Percentiles rank a stretch among this genome's conserved stretches.
Evolutionary conservation across 2,329 filamentous ascomycete genomes (phyloP).

Genomic region (Neobulgaria alba): DNA sequence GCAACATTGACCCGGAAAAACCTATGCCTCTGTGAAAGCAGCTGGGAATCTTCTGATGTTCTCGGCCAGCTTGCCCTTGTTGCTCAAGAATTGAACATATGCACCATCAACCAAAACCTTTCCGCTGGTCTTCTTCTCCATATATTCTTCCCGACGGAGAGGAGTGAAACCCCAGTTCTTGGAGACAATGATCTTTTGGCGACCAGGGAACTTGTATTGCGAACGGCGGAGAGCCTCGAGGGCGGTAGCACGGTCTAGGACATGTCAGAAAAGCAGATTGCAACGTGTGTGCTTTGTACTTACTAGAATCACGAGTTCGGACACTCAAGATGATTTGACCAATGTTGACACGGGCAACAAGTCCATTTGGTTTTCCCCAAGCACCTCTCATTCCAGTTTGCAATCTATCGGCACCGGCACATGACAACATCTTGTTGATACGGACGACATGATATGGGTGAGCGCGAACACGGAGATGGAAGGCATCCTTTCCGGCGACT

Average conservation of each 20-base stretch:
- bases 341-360: slow-evolving; percentile 99
- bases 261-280: slow-evolving; percentile 21
- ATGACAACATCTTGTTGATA: slow-evolving; percentile 99
- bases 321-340: slow-evolving; percentile 97
- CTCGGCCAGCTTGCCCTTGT: slow-evolving; percentile 74
- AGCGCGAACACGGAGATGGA: slow-evolving; percentile 72
- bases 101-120: slow-evolving; percentile 95
- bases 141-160: slow-evolving; percentile 94
- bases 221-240: slow-evolving; percentile 98
- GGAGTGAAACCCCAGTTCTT: slow-evolving; percentile 99
- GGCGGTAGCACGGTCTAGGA: slow-evolving; percentile 72
- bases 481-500: slow-evolving; percentile 62
- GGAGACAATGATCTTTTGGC: slow-evolving; percentile 99
- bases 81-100: slow-evolving; percentile 98
- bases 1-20: neutral
- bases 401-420: slow-evolving; percentile 99
- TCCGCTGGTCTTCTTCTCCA: slow-evolving; percentile 88
- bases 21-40: slow-evolving; percentile 36
- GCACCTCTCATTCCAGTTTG: slow-evolving; percentile 99
- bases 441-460: slow-evolving; percentile 99
- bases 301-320: slow-evolving; percentile 89
- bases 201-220: slow-evolving; percentile 99
- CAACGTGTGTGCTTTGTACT: slow-evolving; percentile 32
- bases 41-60: slow-evolving; percentile 96
- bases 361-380: slow-evolving; percentile 99